Evolutionary conservation across 805 yeast genomes (phyloP).

Genomic region (Geotrichum ghanense): DNA sequence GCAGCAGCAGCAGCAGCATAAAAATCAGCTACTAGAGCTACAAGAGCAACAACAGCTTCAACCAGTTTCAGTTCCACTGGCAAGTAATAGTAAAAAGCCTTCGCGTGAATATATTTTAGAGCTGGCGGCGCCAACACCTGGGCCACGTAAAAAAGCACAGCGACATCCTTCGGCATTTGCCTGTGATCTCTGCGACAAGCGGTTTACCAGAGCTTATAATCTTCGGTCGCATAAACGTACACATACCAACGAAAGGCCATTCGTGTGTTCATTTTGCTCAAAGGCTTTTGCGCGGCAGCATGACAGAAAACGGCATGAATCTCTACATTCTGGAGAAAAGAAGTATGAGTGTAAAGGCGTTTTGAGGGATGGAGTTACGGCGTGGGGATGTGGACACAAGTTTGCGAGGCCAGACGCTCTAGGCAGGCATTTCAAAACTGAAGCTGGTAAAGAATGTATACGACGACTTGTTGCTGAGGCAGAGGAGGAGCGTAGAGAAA

Average conservation of each 20-base stretch:
- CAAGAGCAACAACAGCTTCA: background rate
- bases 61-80: background rate
- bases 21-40: conserved; percentile 3
- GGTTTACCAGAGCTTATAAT: conserved; percentile 88
- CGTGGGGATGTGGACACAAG: conserved; percentile 67
- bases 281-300: conserved; percentile 69
- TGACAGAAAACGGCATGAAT: conserved; percentile 66
- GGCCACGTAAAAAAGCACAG: conserved; percentile 42
- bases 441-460: conserved; percentile 61
- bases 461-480: conserved; percentile 52
- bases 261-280: conserved; percentile 49
- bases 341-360: conserved; percentile 56
- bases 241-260: conserved; percentile 67
- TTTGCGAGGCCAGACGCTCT: conserved; percentile 74
- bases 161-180: conserved; percentile 62
- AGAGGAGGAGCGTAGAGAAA: conserved; percentile 8
- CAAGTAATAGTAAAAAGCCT: conserved; percentile 7
- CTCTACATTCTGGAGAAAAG: conserved; percentile 62
- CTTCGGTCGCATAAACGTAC: conserved; percentile 84
- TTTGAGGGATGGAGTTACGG: conserved; percentile 42
- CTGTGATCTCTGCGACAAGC: conserved; percentile 76
- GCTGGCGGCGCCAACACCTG: conserved; percentile 46
- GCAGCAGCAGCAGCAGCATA: conserved; percentile 3
- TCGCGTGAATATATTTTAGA: conserved; percentile 50
- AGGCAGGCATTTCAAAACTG: conserved; percentile 65